Evolutionary conservation across 495 filamentous ascomycete genomes (phyloP), one percentile per base, ranked within the genome.

Genomic region (Monascus purpureus): DNA sequence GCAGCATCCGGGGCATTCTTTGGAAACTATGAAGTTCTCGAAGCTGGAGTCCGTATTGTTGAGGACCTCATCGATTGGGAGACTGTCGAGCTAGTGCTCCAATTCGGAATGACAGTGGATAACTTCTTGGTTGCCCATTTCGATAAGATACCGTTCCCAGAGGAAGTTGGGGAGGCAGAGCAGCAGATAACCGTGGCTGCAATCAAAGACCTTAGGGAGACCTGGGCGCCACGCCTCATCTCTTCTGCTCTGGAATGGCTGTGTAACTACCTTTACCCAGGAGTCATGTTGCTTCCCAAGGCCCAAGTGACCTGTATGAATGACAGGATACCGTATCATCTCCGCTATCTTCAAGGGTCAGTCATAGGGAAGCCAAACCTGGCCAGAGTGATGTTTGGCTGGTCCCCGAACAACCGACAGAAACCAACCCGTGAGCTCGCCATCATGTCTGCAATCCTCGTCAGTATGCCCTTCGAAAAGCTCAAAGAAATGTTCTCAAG

Each of bases 1-100:
- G 52, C 46, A 8, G 32, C 43, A 0, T 40, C 43, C 1, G 54
- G 54, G 0, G 49, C 46, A 0, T 59, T 57, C 30, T 43, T 61
- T 11, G 38, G 39, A 3, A 15, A 36, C 13, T 16, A 17, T 4
- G 36, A 39, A 1, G 25, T 59, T 26, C 36, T 43, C 4, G 33
- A 49, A n/a, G 34, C 36, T 0, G 57, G 50, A 0, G 48, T 59
- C n/a, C 27, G 38, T 1, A 32, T 59, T 16, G 46, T 41, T 3
- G 6, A 49, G 2, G 40, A 36, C 2, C 27, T 49, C 1, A 28
- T 59, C 2, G 31, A 36, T 18, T 55, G 45, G 49, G 43, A 47
- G 1, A 61, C 41, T 8, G 28, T 52, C 20, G 54, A 58, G 28
- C 17, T 40, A 4, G 29, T 51, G 9, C 31, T 59, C 5, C 36